phyloP scores from a whole-genome alignment of 164 flowering plant species.

The Malania oleifera region DNA sequence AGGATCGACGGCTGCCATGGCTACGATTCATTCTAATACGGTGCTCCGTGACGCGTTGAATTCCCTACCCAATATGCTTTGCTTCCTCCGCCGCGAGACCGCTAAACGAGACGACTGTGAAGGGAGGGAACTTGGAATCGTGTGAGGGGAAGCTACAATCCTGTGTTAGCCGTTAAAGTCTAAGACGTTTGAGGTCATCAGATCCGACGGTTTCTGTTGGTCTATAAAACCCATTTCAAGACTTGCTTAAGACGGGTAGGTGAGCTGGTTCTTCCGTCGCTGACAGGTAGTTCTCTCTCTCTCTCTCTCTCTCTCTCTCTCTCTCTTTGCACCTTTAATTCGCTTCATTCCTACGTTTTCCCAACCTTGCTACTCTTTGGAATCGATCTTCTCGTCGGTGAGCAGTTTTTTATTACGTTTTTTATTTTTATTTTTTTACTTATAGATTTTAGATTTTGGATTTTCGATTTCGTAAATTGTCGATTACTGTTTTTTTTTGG shows the following conservation, averaged over 20 bases:
- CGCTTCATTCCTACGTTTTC: background rate
- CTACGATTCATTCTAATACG: too few relatives aligned
- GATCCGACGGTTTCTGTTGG: conserved; percentile 3
- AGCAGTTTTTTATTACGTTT: background rate
- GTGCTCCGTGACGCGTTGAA: background rate
- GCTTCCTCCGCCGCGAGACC: background rate
- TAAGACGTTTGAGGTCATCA: too few relatives aligned
- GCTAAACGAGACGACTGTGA: conserved; percentile 5
- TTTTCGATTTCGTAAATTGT: too few relatives aligned
- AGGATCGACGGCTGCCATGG: background rate
- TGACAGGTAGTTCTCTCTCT: background rate
- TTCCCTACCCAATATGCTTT: background rate
- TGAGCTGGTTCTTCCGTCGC: conserved; percentile 9
- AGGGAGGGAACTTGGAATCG: background rate
- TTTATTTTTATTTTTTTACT: background rate
- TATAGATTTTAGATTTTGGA: too few relatives aligned
- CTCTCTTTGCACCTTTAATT: background rate
- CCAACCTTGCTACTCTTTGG: conserved; percentile 9
- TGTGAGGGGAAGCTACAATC: background rate
- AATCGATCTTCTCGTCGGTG: background rate
- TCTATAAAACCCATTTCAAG: too few relatives aligned
- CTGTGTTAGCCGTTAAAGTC: background rate
- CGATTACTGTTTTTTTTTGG: background rate
- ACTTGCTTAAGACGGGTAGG: conserved; percentile 1
- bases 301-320: too few relatives aligned